Evolutionary conservation across 2,329 filamentous ascomycete genomes (phyloP).

Genomic region (Ramularia endophylla): DNA sequence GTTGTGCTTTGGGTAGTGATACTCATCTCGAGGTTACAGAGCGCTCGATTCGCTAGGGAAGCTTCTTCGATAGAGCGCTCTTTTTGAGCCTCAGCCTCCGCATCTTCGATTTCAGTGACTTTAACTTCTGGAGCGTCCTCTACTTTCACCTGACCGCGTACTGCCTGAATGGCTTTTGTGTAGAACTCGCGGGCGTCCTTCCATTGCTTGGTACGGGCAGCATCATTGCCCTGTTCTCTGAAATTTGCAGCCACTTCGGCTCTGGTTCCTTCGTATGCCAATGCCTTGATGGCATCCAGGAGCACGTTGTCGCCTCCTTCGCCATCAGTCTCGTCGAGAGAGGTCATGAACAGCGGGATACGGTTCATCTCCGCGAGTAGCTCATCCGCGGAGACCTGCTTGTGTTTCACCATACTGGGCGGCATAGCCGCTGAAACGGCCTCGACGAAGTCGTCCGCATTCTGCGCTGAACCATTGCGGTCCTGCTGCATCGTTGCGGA

Average conservation of each 20-base stretch:
- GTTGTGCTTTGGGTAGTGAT: conserved; percentile 21
- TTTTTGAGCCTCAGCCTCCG: conserved; percentile 54
- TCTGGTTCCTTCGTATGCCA: conserved; percentile 88
- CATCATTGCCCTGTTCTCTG: conserved; percentile 88
- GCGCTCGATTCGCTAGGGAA: conserved; percentile 78
- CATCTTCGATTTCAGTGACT: conserved; percentile 50
- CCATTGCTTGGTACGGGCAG: conserved; percentile 67
- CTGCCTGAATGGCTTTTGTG: conserved; percentile 70
- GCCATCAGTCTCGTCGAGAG: conserved; percentile 57
- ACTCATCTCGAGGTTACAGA: conserved; percentile 81
- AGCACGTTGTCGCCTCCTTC: conserved; percentile 67
- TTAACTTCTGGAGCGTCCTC: conserved; percentile 5
- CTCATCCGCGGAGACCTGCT: conserved; percentile 53
- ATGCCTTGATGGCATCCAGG: conserved; percentile 78
- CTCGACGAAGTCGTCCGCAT: conserved; percentile 18
- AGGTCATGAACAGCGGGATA: conserved; percentile 91
- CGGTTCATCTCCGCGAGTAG: conserved; percentile 61
- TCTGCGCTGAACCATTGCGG: conserved; percentile 4
- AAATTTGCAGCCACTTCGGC: conserved; percentile 78
- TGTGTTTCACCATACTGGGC: conserved; percentile 53
- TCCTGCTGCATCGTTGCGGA: too few species aligned
- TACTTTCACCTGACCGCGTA: conserved; percentile 34
- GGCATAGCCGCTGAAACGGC: conserved; percentile 43
- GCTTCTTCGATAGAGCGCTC: conserved; percentile 65
- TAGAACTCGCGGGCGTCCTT: conserved; percentile 88